Evolutionary conservation across 768 basidiomycete species (phyloP).

Genomic region (Suillus plorans): DNA sequence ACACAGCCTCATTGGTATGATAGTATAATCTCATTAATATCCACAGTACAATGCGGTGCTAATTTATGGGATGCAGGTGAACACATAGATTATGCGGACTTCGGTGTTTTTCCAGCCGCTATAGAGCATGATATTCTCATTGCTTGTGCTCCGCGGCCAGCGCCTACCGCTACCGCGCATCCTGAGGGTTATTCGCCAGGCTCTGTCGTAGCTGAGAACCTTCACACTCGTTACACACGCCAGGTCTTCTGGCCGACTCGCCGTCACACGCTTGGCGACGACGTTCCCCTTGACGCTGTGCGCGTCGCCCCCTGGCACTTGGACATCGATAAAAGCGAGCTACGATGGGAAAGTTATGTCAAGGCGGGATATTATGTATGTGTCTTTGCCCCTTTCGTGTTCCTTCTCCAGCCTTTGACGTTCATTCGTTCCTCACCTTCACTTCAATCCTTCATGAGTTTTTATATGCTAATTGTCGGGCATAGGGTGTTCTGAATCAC

Average conservation of each 20-base stretch:
- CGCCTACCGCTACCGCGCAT: slow-evolving; percentile 15
- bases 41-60: background rate
- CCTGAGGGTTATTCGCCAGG: slow-evolving; percentile 39
- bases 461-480: background rate
- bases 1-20: slow-evolving; percentile 35
- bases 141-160: slow-evolving; percentile 54
- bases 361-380: slow-evolving; percentile 83
- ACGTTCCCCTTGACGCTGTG: slow-evolving; percentile 33
- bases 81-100: slow-evolving; percentile 82
- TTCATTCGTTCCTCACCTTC: background rate
- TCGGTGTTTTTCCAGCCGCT: slow-evolving; percentile 84
- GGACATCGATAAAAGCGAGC: slow-evolving; percentile 60
- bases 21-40: slow-evolving; percentile 21
- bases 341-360: slow-evolving; percentile 86
- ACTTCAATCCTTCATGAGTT: background rate
- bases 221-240: slow-evolving; percentile 56
- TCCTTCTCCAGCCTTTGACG: background rate
- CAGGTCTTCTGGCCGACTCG: slow-evolving; percentile 58
- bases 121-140: slow-evolving; percentile 83
- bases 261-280: slow-evolving; percentile 27
- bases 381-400: slow-evolving; percentile 13
- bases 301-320: slow-evolving; percentile 64
- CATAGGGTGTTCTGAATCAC: slow-evolving; percentile 65
- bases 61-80: slow-evolving; percentile 51
- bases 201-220: slow-evolving; percentile 58